Evolutionary conservation across 176 grass and related monocot species (phyloP).

Genomic region (Zizania latifolia): DNA sequence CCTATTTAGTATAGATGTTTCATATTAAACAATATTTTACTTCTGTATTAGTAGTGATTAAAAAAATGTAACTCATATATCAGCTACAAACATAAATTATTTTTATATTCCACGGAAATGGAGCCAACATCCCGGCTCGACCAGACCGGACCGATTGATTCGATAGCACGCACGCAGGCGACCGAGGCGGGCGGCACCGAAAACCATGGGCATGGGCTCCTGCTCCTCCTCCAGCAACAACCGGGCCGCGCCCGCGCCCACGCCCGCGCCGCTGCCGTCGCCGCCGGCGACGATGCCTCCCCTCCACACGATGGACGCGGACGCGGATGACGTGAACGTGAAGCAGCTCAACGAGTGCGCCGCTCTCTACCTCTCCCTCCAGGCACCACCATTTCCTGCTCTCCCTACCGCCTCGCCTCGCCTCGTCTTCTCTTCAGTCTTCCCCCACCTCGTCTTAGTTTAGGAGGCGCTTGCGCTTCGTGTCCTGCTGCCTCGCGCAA

Average conservation of each 20-base stretch:
- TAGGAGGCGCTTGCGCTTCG: background rate
- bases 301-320: conserved; percentile 54
- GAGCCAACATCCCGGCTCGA: too few relatives aligned
- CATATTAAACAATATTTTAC: too few relatives aligned
- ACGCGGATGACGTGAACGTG: conserved; percentile 81
- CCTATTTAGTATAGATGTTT: too few relatives aligned
- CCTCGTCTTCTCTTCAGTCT: too few relatives aligned
- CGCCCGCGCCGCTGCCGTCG: background rate
- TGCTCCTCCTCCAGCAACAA: conserved; percentile 31
- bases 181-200: too few relatives aligned
- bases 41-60: too few relatives aligned
- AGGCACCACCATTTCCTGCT: conserved; percentile 33
- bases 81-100: too few relatives aligned
- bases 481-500: background rate
- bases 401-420: background rate
- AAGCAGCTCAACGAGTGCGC: conserved; percentile 94
- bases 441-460: background rate
- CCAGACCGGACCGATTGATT: too few relatives aligned
- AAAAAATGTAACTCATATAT: too few relatives aligned
- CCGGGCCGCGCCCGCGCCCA: background rate
- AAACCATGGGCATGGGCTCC: too few relatives aligned
- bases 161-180: too few relatives aligned
- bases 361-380: conserved; percentile 63
- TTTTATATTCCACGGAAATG: too few relatives aligned
- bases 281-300: background rate